Conservation (phyloP, 1,284 basidiomycete genomes). For the Flammula alnicola region DNA sequence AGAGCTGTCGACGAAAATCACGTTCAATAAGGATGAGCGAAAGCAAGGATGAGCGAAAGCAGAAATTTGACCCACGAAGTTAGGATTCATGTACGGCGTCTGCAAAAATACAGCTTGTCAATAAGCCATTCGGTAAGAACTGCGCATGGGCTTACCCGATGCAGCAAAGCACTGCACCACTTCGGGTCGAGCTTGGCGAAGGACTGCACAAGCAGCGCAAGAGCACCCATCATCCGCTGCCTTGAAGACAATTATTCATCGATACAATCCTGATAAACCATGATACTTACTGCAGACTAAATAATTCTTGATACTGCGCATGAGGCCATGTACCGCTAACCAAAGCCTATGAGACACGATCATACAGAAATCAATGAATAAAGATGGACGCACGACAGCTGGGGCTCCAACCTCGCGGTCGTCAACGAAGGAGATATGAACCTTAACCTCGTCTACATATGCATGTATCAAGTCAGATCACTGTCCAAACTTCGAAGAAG, state of each 20-base stretch:
- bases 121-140: background rate
- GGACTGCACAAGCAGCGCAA: slow-evolving; percentile 40
- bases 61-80: slow-evolving; percentile 38
- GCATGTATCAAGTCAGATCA: background rate
- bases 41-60: no score
- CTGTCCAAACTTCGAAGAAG: background rate
- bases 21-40: background rate
- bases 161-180: slow-evolving; percentile 47
- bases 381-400: slow-evolving; percentile 42
- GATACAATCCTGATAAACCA: background rate
- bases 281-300: slow-evolving; percentile 35
- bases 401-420: slow-evolving; percentile 44
- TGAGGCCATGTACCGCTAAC: slow-evolving; percentile 44
- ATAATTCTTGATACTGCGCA: slow-evolving; percentile 37
- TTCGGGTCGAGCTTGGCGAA: slow-evolving; percentile 43
- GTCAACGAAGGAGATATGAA: slow-evolving; percentile 38
- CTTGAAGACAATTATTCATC: slow-evolving; percentile 21
- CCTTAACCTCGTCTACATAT: slow-evolving; percentile 37
- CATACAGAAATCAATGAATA: background rate
- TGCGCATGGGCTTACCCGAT: slow-evolving; percentile 32
- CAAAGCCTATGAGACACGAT: background rate
- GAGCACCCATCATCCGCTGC: slow-evolving; percentile 33
- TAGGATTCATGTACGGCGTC: slow-evolving; percentile 48
- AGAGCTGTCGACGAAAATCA: slow-evolving; percentile 30
- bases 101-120: slow-evolving; percentile 15